phyloP scores from a whole-genome alignment of 352 stramenopile species.

The Globisporangium radiosum region DNA sequence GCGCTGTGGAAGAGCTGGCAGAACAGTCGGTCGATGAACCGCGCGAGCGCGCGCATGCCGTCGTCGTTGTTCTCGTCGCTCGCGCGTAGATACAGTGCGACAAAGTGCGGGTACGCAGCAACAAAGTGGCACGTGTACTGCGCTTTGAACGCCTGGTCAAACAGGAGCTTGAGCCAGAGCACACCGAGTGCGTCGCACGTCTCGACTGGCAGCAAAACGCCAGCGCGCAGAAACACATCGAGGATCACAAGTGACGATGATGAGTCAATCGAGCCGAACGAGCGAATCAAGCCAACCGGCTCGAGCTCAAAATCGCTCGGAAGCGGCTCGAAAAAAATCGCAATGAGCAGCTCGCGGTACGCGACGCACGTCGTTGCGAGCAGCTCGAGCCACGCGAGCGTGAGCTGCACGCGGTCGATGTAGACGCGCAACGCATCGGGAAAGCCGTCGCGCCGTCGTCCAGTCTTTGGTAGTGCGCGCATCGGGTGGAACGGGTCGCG shows the following conservation, averaged over 20 bases:
- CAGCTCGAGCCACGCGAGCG: conserved; percentile 61
- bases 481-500: conserved; percentile 29
- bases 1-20: conserved; percentile 84
- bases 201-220: conserved; percentile 63
- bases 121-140: conserved; percentile 79
- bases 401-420: conserved; percentile 50
- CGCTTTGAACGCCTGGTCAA: conserved; percentile 78
- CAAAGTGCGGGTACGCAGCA: conserved; percentile 75
- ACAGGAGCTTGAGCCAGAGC: conserved; percentile 75
- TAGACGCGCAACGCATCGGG: conserved; percentile 40
- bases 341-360: conserved; percentile 55
- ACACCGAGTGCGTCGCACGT: conserved; percentile 73
- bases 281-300: too few species aligned
- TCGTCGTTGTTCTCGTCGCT: conserved; percentile 72
- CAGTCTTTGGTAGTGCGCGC: conserved; percentile 38
- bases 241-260: conserved; percentile 29
- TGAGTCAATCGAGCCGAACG: background rate
- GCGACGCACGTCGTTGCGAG: conserved; percentile 64
- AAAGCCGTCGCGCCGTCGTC: conserved; percentile 30
- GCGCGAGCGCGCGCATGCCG: conserved; percentile 65
- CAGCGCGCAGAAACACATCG: conserved; percentile 67
- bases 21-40: conserved; percentile 80
- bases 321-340: conserved; percentile 53
- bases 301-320: conserved; percentile 36
- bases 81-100: conserved; percentile 56